These are phyloP conservation scores for Ophiosphaerella narmari DNA, from an alignment of 2,329 filamentous ascomycete genomes.

Conservation along the genomic window DNA sequence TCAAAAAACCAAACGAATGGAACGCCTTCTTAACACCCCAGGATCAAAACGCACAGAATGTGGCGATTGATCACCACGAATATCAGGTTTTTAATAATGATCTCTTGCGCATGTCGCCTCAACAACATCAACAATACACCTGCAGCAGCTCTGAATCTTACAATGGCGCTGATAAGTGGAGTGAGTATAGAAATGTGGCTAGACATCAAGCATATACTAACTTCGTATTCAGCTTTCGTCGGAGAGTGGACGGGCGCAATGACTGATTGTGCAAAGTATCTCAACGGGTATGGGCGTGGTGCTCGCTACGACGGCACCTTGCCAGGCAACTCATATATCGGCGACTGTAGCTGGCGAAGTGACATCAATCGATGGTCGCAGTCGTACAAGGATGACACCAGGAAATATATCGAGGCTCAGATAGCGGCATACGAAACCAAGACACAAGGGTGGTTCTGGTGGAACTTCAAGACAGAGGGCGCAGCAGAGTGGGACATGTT, in stretches of 20 bases:
- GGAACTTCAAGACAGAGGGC: constrained; percentile 63
- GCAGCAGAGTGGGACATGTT: constrained; percentile 61
- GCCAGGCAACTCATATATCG: constrained; percentile 53
- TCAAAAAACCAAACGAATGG: constrained; percentile 59
- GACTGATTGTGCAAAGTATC: constrained; percentile 61
- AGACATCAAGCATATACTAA: background rate
- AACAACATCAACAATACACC: constrained; percentile 60
- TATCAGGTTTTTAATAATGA: constrained; percentile 66
- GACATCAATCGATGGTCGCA: constrained; percentile 55
- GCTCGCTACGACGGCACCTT: constrained; percentile 65
- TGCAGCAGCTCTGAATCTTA: constrained; percentile 60
- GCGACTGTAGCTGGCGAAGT: constrained; percentile 60
- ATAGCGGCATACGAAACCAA: constrained; percentile 57
- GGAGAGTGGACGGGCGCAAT: constrained; percentile 72
- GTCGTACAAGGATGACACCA: constrained; percentile 52
- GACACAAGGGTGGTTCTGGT: constrained; percentile 61
- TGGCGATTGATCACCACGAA: constrained; percentile 70
- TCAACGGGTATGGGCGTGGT: constrained; percentile 62
- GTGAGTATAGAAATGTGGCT: constrained; percentile 5
- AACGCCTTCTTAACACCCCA: constrained; percentile 63
- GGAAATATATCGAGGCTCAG: constrained; percentile 61
- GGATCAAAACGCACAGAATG: constrained; percentile 57
- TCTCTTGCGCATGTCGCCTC: constrained; percentile 55
- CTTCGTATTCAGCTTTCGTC: constrained; percentile 49
- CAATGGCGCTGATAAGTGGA: constrained; percentile 64